Evolutionary conservation across 2,329 filamentous ascomycete species (phyloP).

Genomic region (Beauveria sp.): DNA sequence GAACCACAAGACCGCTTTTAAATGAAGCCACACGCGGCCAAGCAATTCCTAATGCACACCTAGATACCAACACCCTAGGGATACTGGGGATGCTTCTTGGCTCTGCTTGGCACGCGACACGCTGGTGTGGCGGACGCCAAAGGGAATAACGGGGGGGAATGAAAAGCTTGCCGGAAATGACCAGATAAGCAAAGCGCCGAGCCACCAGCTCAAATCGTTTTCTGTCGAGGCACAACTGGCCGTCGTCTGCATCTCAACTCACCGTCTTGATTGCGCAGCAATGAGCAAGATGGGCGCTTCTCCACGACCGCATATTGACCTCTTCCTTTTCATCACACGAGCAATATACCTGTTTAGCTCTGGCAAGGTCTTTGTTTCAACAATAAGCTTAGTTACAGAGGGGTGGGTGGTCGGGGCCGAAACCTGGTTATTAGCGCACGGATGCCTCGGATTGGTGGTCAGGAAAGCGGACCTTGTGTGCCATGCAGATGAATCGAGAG

Average conservation of each 20-base stretch:
- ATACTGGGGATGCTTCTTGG: neutral
- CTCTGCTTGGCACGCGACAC: constrained; percentile 1
- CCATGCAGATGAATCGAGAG: no score
- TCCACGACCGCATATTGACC: neutral
- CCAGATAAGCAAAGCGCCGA: neutral
- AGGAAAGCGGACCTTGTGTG: neutral
- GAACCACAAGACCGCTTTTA: neutral
- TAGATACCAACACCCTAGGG: neutral
- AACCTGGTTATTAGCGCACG: neutral
- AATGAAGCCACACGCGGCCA: neutral
- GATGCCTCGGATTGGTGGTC: neutral
- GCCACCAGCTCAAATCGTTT: neutral
- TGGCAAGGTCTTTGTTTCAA: neutral
- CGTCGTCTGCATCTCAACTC: no score
- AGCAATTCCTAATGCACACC: neutral
- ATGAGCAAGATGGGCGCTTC: neutral
- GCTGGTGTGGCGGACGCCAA: neutral
- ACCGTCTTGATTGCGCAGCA: no score
- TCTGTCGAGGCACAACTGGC: no score
- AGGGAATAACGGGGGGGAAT: neutral
- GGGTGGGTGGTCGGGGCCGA: neutral
- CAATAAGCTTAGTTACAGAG: neutral
- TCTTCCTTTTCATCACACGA: neutral
- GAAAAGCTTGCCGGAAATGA: neutral
- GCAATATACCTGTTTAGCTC: neutral